Conservation (phyloP, 192 early-diverging fungal species). For the Umbelopsis vinacea region DNA sequence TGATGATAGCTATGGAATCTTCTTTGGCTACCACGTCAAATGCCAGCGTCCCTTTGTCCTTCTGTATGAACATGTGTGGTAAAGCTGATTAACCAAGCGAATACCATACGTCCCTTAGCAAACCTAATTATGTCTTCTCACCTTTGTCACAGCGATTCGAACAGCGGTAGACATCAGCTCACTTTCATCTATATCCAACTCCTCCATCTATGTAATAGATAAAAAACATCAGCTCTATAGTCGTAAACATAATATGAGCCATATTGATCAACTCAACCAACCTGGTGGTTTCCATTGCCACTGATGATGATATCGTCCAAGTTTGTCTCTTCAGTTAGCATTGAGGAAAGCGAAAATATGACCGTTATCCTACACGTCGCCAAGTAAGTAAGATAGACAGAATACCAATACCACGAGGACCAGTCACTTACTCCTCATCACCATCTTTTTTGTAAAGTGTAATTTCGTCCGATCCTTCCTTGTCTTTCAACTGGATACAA, state of each 20-base stretch:
- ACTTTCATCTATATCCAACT: no score
- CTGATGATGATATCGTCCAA: slow-evolving; percentile 2
- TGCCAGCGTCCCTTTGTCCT: not conserved
- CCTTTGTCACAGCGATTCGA: not conserved
- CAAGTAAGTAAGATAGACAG: not conserved
- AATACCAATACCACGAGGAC: not conserved
- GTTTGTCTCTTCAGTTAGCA: not conserved
- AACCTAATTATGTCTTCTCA: not conserved
- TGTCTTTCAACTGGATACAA: not conserved
- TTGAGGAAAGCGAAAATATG: not conserved
- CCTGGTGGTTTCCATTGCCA: not conserved
- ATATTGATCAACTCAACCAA: no score
- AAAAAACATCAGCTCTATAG: no score
- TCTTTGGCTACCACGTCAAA: slow-evolving; percentile 4
- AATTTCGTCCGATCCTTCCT: slow-evolving; percentile 1
- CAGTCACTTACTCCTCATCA: not conserved
- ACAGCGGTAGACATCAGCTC: not conserved
- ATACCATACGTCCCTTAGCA: not conserved
- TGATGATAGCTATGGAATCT: not conserved
- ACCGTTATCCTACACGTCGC: not conserved
- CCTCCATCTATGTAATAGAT: no score
- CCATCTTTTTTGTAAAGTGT: not conserved
- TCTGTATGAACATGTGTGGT: not conserved
- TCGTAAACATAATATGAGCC: no score
- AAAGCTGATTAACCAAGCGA: no score